Conservation (phyloP, 1,139 yeast species). For the Suhomyces bribrorum region DNA sequence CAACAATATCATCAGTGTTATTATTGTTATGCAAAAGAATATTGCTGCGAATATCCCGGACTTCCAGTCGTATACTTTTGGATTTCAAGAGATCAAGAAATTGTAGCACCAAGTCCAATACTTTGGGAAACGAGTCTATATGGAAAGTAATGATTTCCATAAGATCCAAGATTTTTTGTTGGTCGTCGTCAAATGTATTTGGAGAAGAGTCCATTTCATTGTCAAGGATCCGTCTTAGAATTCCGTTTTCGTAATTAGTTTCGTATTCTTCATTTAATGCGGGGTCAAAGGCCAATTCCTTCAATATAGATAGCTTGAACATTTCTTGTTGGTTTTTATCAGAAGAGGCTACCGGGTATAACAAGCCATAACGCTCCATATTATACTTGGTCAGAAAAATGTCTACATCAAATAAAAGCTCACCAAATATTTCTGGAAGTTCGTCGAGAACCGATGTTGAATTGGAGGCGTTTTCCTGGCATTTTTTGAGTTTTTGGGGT, state of each 20-base stretch:
- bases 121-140: conserved; percentile 14
- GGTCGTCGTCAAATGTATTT: conserved; percentile 19
- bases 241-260: conserved; percentile 18
- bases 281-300: conserved; percentile 17
- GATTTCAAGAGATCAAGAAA: conserved; percentile 1
- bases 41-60: neutral
- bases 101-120: conserved; percentile 7
- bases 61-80: neutral
- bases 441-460: neutral
- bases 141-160: conserved; percentile 22
- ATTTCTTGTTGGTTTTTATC: conserved; percentile 4
- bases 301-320: conserved; percentile 15
- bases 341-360: conserved; percentile 9
- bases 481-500: conserved; percentile 2
- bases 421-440: conserved; percentile 10
- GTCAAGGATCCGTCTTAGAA: conserved; percentile 17
- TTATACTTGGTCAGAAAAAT: conserved; percentile 11
- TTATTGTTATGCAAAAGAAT: neutral
- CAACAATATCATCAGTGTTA: no score
- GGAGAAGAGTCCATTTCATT: conserved; percentile 19
- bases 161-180: conserved; percentile 20
- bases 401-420: conserved; percentile 12
- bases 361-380: conserved; percentile 10
- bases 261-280: conserved; percentile 15
- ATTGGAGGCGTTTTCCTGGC: neutral